Evolutionary conservation across 1,284 basidiomycete species (phyloP), one percentile per base, ranked within the genome.

Genomic region (Laetiporus sulphureus): DNA sequence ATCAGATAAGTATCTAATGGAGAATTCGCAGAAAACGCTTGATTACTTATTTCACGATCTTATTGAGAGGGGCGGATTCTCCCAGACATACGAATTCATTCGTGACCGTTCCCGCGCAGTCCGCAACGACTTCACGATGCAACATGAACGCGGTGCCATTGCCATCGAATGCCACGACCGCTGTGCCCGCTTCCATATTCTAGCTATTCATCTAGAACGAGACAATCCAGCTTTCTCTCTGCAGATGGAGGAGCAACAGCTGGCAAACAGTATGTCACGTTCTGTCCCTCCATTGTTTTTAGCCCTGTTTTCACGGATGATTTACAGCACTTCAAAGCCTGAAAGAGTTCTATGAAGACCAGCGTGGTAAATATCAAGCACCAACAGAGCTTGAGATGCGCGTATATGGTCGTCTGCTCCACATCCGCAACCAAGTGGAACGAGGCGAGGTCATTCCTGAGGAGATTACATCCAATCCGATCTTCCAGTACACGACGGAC

Each of bases 311-410:
- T 33, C 18, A 8, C 27, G 31, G 23, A 5, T 8, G 19, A 25
- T 27, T 8, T 16, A n/a, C 52, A 94, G 91, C 91, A 18, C 74
- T 97, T 29, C 87, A 90, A 56, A 91, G 85, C 56, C 71, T 98
- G 36, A 91, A 91, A 59, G 91, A 97, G 58, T 94, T 91, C 56
- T 96, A 97, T 60, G 84, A 91, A 53, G 94, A 97, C 46, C 78
- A 90, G 42, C 72, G 83, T 12, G 75, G 71, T 10, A 64, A 66
- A 15, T 80, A 80, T 30, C 58, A 82, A 38, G 85, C 83, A 5
- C 79, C 86, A 0, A 86, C 87, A 42, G 93, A 98, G 59, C 77
- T 96, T 36, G 95, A 99, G 64, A 96, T 99, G 77, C 82, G 91
- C 16, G 84, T 96, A 0, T 98, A 98, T 66, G 90, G 95, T 59